A percentile compares a stretch with the other conserved stretches of the same genome.
Conservation (phyloP, 2,329 filamentous ascomycete species). For the Chaetoscypha palmicola region DNA sequence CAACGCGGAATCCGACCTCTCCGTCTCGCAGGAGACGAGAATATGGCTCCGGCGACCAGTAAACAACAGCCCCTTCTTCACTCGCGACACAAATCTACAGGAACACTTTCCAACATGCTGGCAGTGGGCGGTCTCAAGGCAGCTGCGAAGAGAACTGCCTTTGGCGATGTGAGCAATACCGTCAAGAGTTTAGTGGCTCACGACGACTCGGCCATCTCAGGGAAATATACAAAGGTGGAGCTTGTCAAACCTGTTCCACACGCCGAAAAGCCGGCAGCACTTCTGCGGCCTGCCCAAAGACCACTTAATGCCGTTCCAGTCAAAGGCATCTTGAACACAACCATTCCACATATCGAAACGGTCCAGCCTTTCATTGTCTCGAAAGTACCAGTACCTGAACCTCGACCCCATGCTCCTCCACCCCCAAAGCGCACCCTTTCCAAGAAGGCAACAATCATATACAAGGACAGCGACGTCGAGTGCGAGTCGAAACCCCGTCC, state of each 20-base stretch:
- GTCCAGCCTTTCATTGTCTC: conserved; percentile 16
- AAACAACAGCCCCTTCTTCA: conserved; percentile 64
- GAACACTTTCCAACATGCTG: conserved; percentile 47
- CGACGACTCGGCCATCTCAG: conserved; percentile 48
- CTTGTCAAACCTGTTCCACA: conserved; percentile 24
- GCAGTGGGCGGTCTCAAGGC: conserved; percentile 52
- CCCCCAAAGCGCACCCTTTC: conserved; percentile 40
- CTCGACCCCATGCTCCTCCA: conserved; percentile 21
- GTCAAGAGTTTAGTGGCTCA: conserved; percentile 36
- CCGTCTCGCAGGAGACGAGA: conserved; percentile 63
- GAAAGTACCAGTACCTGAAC: conserved; percentile 29
- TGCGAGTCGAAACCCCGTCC: conserved; percentile 12
- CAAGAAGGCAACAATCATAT: conserved; percentile 47
- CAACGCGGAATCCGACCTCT: conserved; percentile 56
- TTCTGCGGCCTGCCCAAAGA: conserved; percentile 56
- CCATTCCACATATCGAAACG: conserved; percentile 6
- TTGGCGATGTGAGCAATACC: conserved; percentile 76
- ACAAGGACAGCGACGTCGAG: conserved; percentile 42
- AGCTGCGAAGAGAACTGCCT: conserved; percentile 67
- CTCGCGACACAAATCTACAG: conserved; percentile 74
- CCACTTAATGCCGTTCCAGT: conserved; percentile 33
- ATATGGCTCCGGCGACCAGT: conserved; percentile 43
- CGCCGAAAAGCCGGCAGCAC: conserved; percentile 37
- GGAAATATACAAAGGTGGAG: conserved; percentile 34
- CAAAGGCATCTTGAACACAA: conserved; percentile 14